phyloP scores from a whole-genome alignment of 371 early-diverging fungal genomes.

The Homolaphlyctis polyrhiza region DNA sequence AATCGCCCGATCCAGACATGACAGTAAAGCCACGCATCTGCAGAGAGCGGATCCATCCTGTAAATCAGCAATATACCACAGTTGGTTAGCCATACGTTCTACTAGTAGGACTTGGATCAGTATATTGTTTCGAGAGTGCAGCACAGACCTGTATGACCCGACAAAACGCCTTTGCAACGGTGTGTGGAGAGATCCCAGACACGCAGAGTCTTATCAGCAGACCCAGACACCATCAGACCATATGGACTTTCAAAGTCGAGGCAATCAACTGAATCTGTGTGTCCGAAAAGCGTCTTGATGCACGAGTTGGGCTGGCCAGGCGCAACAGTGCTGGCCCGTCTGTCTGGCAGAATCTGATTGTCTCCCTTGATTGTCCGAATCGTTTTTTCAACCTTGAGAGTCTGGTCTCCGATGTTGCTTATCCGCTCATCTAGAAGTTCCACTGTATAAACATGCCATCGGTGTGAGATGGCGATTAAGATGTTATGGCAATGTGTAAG shows the following conservation, averaged over 20 bases:
- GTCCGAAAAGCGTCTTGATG: conserved; percentile 56
- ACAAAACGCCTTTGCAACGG: conserved; percentile 52
- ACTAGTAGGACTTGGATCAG: neutral
- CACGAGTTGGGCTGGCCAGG: conserved; percentile 14
- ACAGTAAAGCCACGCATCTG: conserved; percentile 61
- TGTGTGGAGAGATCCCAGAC: conserved; percentile 66
- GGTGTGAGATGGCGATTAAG: too few species aligned
- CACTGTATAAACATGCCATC: conserved; percentile 26
- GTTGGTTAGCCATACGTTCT: neutral
- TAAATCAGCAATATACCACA: neutral
- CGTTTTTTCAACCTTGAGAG: conserved; percentile 18
- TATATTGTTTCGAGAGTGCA: too few species aligned
- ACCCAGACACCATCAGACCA: conserved; percentile 67
- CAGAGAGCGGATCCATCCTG: conserved; percentile 50
- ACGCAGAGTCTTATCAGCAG: conserved; percentile 70
- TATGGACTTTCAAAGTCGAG: conserved; percentile 63
- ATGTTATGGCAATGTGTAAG: too few species aligned
- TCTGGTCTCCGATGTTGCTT: conserved; percentile 38
- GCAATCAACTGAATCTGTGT: conserved; percentile 64
- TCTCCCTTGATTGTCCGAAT: conserved; percentile 24
- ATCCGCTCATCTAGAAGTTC: conserved; percentile 42
- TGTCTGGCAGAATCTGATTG: neutral
- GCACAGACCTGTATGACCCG: conserved; percentile 49
- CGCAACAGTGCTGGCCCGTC: neutral
- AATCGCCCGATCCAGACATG: conserved; percentile 76